Percentiles rank a stretch among this genome's conserved stretches.
Conservation (phyloP, 176 grass and related monocot genomes). For the Triticum turgidum region DNA sequence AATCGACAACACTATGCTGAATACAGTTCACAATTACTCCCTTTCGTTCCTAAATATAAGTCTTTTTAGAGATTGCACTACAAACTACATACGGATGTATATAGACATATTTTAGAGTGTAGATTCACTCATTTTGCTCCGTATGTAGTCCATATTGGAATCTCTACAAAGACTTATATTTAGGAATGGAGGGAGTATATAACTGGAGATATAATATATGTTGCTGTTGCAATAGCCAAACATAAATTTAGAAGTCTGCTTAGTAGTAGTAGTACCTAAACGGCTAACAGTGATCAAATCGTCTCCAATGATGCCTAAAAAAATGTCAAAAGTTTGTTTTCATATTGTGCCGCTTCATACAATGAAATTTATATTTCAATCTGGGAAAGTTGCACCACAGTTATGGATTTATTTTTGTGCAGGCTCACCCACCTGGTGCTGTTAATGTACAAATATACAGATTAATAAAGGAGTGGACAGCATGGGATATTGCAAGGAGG, state of each 20-base stretch:
- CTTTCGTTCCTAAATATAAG: no score
- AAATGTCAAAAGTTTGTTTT: background rate
- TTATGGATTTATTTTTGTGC: constrained; percentile 24
- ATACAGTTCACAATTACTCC: constrained; percentile 21
- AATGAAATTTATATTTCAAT: background rate
- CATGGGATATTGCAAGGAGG: constrained; percentile 97
- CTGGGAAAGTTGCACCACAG: background rate
- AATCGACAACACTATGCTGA: background rate
- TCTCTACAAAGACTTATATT: no score
- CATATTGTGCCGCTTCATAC: background rate
- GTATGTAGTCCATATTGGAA: no score
- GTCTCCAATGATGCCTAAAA: background rate
- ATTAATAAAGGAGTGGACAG: constrained; percentile 99
- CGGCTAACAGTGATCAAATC: background rate
- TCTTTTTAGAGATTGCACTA: no score
- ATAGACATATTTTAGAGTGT: no score
- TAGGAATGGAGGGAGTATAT: background rate
- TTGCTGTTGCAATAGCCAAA: background rate
- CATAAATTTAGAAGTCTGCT: background rate
- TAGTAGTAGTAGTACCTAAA: background rate
- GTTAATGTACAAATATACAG: constrained; percentile 99
- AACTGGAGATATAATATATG: background rate
- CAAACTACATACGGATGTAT: no score
- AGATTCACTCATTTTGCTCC: no score
- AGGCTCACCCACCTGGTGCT: constrained; percentile 90